Evolutionary conservation across 805 yeast genomes (phyloP), one percentile per base, ranked within the genome.

Genomic region (Candida coleopterorum): DNA sequence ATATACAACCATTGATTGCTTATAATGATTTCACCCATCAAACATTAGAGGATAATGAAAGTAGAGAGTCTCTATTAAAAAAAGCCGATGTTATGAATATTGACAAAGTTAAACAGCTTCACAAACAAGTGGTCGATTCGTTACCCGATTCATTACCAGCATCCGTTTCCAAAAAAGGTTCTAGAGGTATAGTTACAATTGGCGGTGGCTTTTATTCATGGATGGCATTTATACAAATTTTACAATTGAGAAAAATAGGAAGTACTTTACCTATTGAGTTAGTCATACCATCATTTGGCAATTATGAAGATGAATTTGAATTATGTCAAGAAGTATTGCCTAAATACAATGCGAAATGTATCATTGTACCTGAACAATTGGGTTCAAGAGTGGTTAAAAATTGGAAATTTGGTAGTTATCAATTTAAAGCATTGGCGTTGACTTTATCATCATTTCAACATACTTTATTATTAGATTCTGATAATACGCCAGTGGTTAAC

Each of bases 401-500:
- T 20, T 52, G 50, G 39, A 38, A 38, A 7, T 46, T 72, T 27
- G 60, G 64, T 18, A 75, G 75, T 2, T 74, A 57, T 48, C 79
- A 74, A 52, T 72, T 62, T 49, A 75, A 75, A 46, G 62, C 70
- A 55, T 55, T 73, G 33, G 72, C 94, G 0, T 51, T 86, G 25
- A 59, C 85, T 39, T 76, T 81, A 6, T 81, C 93, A 0, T 46
- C 52, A n/a, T 74, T 74, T 45, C 70, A 68, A 41, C 60, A 68
- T 34, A 60, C 73, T 10, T 46, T 75, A 27, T 62, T 73, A 39
- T 46, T 75, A 26, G 80, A 75, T 48, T 67, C 75, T n/a, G 79
- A 75, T 49, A 66, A 73, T 44, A 59, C 68, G 42, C 75, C 72
- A 2, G 54, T 64, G 6, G 47, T 42, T 25, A 56, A 62, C 45